Percentiles rank a stretch among this genome's conserved stretches.
phyloP scores from a whole-genome alignment of 2,329 filamentous ascomycete genomes.

The Aureobasidium leucospermi region DNA sequence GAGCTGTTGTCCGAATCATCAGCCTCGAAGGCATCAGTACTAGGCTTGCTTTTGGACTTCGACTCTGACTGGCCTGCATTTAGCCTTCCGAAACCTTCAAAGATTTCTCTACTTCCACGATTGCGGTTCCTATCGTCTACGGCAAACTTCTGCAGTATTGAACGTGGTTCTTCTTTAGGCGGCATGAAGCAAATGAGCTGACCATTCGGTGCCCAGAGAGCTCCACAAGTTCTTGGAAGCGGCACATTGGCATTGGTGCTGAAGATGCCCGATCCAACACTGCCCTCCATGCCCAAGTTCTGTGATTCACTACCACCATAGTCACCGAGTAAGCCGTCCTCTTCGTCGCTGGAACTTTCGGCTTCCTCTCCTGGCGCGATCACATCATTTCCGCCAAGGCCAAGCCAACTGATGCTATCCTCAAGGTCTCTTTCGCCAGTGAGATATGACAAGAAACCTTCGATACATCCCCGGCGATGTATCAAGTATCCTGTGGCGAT shows the following conservation, averaged over 20 bases:
- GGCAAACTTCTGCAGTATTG: conserved; percentile 18
- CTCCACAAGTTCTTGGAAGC: conserved; percentile 51
- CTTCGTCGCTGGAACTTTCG: conserved; percentile 65
- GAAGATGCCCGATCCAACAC: conserved; percentile 44
- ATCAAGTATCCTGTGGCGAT: conserved; percentile 50
- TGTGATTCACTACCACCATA: conserved; percentile 34
- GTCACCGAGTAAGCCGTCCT: conserved; percentile 26
- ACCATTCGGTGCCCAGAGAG: conserved; percentile 50
- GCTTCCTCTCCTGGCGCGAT: conserved; percentile 29
- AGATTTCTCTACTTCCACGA: conserved; percentile 44
- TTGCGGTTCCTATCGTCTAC: conserved; percentile 27
- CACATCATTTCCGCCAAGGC: conserved; percentile 53
- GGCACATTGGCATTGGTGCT: conserved; percentile 59
- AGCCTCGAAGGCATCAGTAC: conserved; percentile 13
- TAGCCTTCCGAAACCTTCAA: conserved; percentile 57
- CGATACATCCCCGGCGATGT: conserved; percentile 50
- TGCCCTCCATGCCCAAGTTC: conserved; percentile 19
- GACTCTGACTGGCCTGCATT: conserved; percentile 44
- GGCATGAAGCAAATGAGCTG: conserved; percentile 53
- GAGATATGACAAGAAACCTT: conserved; percentile 54
- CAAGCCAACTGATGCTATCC: conserved; percentile 46
- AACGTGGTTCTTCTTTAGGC: conserved; percentile 44
- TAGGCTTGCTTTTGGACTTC: conserved; percentile 20
- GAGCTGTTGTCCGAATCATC: conserved; percentile 17
- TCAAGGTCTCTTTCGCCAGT: conserved; percentile 52